phyloP scores from a whole-genome alignment of 1,284 basidiomycete genomes.

The Apiotrichum laibachii region DNA sequence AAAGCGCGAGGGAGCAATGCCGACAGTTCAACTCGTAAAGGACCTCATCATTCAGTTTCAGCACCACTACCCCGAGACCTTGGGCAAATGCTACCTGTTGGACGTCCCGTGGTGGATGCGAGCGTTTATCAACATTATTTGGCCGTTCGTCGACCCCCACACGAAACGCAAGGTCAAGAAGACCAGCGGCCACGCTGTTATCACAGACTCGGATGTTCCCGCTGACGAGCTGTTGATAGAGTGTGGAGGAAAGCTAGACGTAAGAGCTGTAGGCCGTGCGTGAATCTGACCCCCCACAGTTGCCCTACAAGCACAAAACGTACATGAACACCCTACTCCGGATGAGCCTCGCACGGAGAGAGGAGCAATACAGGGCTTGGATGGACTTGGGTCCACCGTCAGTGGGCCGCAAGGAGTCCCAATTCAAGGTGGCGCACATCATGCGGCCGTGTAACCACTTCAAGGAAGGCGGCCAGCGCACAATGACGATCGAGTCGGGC shows the following conservation, averaged over 20 bases:
- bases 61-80: slow-evolving; percentile 37
- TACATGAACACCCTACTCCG: slow-evolving; percentile 35
- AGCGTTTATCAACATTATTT: slow-evolving; percentile 41
- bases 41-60: slow-evolving; percentile 9
- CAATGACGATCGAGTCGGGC: background rate
- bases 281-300: background rate
- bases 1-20: slow-evolving; percentile 39
- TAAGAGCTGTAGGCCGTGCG: slow-evolving; percentile 16
- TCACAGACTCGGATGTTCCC: slow-evolving; percentile 24
- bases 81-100: slow-evolving; percentile 29
- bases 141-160: slow-evolving; percentile 44
- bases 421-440: slow-evolving; percentile 24
- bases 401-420: slow-evolving; percentile 34
- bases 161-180: slow-evolving; percentile 36
- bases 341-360: slow-evolving; percentile 25
- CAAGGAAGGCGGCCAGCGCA: background rate
- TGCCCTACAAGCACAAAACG: slow-evolving; percentile 32
- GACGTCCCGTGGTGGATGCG: slow-evolving; percentile 41
- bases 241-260: slow-evolving; percentile 38
- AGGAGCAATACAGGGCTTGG: slow-evolving; percentile 30
- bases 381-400: slow-evolving; percentile 22
- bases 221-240: slow-evolving; percentile 27
- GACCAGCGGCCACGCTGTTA: slow-evolving; percentile 17
- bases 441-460: background rate
- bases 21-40: slow-evolving; percentile 24